Percentiles rank a stretch among this genome's conserved stretches.
Evolutionary conservation across 192 early-diverging fungal species (phyloP).

Genomic region (Mortierella alpina): DNA sequence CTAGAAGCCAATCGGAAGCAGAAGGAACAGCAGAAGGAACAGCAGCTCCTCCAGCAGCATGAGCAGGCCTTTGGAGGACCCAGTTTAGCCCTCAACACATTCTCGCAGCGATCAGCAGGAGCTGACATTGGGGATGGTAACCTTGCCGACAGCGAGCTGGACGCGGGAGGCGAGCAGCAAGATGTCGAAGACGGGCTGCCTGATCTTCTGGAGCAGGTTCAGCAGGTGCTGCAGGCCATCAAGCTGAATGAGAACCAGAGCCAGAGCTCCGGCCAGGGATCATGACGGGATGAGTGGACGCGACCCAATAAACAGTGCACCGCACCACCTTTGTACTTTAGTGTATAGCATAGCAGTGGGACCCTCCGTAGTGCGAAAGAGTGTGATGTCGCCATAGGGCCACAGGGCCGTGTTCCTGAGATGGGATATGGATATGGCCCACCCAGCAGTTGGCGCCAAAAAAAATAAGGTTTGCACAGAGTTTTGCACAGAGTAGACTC

Average conservation of each 20-base stretch:
- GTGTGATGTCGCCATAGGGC: no score
- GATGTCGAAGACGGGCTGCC: conserved; percentile 37
- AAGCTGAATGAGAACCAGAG: conserved; percentile 42
- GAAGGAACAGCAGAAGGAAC: conserved; percentile 7
- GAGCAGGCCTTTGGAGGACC: background rate
- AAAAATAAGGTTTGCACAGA: no score
- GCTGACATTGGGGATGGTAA: conserved; percentile 40
- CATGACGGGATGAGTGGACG: background rate
- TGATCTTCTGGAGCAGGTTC: conserved; percentile 45
- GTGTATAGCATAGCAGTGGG: no score
- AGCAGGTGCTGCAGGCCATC: conserved; percentile 41
- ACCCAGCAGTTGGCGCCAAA: no score
- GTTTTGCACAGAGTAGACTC: no score
- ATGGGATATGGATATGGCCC: no score
- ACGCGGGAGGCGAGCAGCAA: conserved; percentile 20
- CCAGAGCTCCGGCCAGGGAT: background rate
- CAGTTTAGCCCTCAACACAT: background rate
- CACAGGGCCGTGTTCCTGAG: no score
- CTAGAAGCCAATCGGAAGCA: conserved; percentile 39
- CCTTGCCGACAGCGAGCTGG: conserved; percentile 39
- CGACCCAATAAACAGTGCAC: background rate
- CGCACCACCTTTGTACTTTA: no score
- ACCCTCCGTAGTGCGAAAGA: no score
- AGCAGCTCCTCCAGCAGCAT: conserved; percentile 18
- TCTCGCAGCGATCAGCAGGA: background rate